Evolutionary conservation across 345 rosid species (phyloP), one percentile per base, ranked within the genome.

Genomic region (Camelina sativa): DNA sequence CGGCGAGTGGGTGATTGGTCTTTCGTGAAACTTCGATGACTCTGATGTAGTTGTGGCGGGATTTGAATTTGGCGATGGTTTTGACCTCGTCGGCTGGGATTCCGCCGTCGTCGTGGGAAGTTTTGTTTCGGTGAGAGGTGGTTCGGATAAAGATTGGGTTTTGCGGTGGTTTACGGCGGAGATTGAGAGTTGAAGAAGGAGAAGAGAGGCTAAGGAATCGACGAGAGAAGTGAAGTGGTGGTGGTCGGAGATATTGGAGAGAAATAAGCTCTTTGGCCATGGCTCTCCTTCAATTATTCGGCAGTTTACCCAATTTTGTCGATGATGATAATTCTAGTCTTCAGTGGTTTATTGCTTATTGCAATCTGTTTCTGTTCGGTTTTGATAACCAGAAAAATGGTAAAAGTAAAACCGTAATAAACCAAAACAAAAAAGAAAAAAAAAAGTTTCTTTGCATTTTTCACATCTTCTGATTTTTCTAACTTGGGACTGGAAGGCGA

Each of bases 11-110:
- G 75, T 91, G 96, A 76, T 88, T 84, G 59, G 84, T 72, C 40
- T 76, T 83, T 44, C 96, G 71, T 7, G 91, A 87, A 61, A 91
- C 88, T 81, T 94, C 87, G 0, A 91, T 78, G 22, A 91, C 97
- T 19, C 97, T 85, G 34, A 94, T 91, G 81, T 87, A 88, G 71
- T 91, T 94, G 84, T 87, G 62, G 8, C 93, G 86, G 11, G 96
- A 90, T 83, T 81, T 89, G 88, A 88, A 93, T 69, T 85, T 86
- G 73, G 86, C 88, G 8, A 91, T 79, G 64, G 80, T 65, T 80
- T 84, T 85, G 53, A 94, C 89, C 63, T 91, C 92, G 3, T 87
- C 86, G 17, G 71, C 55, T 15, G 96, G 91, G 75, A 94, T 84
- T 8, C 91, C 95, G 10, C 81, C 86, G 54, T 87, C 89, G 72